Percentiles rank a stretch among this genome's conserved stretches.
Evolutionary conservation across 164 flowering plant genomes (phyloP).

Genomic region (Tinospora cordifolia): DNA sequence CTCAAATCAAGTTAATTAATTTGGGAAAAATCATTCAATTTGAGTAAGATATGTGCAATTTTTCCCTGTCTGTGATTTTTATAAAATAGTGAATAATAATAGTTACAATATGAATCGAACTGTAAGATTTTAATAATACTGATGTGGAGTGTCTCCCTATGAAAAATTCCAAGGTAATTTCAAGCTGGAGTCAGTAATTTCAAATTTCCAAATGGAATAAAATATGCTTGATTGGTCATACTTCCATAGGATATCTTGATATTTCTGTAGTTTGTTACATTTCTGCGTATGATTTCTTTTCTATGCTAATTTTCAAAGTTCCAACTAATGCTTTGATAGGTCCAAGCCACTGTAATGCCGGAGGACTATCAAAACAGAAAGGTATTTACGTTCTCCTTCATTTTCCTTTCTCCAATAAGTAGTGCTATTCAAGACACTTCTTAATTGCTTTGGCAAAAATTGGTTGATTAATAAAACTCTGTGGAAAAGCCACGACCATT

Average conservation of each 20-base stretch:
- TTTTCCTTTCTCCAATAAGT: neutral
- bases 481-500: neutral
- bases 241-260: too few species aligned
- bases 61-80: too few species aligned
- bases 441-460: neutral
- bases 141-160: too few species aligned
- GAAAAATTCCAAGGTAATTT: neutral
- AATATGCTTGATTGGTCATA: neutral
- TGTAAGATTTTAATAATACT: too few species aligned
- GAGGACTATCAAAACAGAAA: conserved; percentile 67
- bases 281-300: neutral
- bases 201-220: neutral
- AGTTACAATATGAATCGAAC: too few species aligned
- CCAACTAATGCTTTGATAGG: conserved; percentile 30
- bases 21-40: too few species aligned
- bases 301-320: neutral
- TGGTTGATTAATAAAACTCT: neutral
- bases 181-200: neutral
- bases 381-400: conserved; percentile 33
- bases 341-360: conserved; percentile 83
- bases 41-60: too few species aligned
- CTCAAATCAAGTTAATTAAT: too few species aligned
- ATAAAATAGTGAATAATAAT: too few species aligned
- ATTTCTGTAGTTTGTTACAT: too few species aligned
- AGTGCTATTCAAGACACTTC: neutral